These are phyloP conservation scores for Aegle marmelos DNA, from an alignment of 345 rosid species.

Conservation along the genomic window DNA sequence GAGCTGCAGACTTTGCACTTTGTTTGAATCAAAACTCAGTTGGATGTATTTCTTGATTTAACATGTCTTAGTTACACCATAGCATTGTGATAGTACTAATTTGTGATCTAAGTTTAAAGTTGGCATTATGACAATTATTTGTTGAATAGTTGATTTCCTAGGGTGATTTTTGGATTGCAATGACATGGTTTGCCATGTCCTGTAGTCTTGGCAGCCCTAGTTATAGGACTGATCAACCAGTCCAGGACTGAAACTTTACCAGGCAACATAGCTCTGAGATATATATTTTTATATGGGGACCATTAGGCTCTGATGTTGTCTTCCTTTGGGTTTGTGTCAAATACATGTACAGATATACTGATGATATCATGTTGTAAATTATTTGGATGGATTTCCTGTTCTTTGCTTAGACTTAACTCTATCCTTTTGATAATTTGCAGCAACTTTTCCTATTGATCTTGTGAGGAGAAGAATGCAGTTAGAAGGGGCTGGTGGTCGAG, in stretches of 20 bases:
- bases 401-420: conserved; percentile 1
- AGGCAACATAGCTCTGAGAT: not conserved
- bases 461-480: conserved; percentile 94
- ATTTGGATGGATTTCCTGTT: conserved; percentile 7
- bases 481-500: conserved; percentile 95
- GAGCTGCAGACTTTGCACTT: not conserved
- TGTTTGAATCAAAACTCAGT: too few species aligned
- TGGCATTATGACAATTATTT: not conserved
- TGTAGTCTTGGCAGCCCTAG: not conserved
- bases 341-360: too few species aligned
- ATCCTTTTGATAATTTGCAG: conserved; percentile 38
- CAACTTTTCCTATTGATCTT: conserved; percentile 89
- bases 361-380: not conserved
- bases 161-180: not conserved
- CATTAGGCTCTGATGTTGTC: not conserved
- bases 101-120: not conserved
- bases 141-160: not conserved
- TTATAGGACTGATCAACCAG: not conserved
- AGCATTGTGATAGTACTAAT: not conserved
- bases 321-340: not conserved
- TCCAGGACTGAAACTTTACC: not conserved
- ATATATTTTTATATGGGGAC: not conserved
- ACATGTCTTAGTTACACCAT: not conserved
- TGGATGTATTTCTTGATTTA: not conserved
- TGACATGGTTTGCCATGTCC: not conserved